Percentiles rank a stretch among this genome's conserved stretches.
phyloP scores from a whole-genome alignment of 2,329 filamentous ascomycete species.

The Dactylellina drechsleri region DNA sequence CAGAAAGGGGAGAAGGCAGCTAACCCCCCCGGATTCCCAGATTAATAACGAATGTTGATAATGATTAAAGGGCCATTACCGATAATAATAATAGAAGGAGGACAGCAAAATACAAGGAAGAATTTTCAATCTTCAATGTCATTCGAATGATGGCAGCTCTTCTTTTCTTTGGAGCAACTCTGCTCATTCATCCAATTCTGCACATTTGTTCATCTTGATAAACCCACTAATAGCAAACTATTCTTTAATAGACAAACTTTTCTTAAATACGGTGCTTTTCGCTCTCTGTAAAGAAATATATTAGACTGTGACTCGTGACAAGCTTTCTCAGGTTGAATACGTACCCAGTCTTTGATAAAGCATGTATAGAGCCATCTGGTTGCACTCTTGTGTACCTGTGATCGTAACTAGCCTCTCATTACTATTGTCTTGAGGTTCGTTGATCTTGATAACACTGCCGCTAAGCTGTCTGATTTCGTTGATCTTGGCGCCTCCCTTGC shows the following conservation, averaged over 20 bases:
- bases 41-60: slow-evolving; percentile 39
- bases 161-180: background rate
- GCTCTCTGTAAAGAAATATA: slow-evolving; percentile 69
- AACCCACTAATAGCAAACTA: background rate
- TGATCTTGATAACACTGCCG: slow-evolving; percentile 99
- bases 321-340: slow-evolving; percentile 58
- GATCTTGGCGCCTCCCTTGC: slow-evolving; percentile 98
- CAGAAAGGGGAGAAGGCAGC: slow-evolving; percentile 13
- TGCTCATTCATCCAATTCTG: background rate
- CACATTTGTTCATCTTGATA: slow-evolving; percentile 16
- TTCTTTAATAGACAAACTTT: slow-evolving; percentile 40
- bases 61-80: slow-evolving; percentile 46
- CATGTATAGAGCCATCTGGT: slow-evolving; percentile 99
- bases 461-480: slow-evolving; percentile 98
- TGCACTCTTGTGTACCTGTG: slow-evolving; percentile 96
- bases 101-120: slow-evolving; percentile 15
- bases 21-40: slow-evolving; percentile 29
- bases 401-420: slow-evolving; percentile 98
- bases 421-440: slow-evolving; percentile 98
- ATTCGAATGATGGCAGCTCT: background rate
- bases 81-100: slow-evolving; percentile 19
- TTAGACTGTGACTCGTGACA: slow-evolving; percentile 54
- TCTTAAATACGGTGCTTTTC: slow-evolving; percentile 77
- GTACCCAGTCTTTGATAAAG: slow-evolving; percentile 94
- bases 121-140: slow-evolving; percentile 20